Evolutionary conservation across 768 basidiomycete species (phyloP).

Genomic region (Leccinum aurantiacum): DNA sequence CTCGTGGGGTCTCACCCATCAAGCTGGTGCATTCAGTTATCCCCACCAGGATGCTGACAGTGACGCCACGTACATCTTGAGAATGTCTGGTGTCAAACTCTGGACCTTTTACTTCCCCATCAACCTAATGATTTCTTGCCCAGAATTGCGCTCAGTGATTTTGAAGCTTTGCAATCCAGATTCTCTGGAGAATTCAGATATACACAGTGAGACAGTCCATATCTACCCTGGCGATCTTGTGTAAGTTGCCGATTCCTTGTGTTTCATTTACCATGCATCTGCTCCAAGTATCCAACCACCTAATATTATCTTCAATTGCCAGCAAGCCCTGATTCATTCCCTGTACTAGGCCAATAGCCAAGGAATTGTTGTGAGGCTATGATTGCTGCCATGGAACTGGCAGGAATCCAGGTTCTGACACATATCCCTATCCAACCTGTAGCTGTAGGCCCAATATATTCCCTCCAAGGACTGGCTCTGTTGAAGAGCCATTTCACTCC

Average conservation of each 20-base stretch:
- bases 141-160: not conserved
- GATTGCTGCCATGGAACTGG: no score
- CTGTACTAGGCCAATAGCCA: no score
- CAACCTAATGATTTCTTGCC: not conserved
- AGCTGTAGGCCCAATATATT: no score
- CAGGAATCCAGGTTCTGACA: no score
- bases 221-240: not conserved
- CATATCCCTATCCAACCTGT: no score
- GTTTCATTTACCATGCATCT: not conserved
- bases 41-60: conserved; percentile 15
- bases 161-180: not conserved
- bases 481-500: no score
- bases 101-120: conserved; percentile 1
- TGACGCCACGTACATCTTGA: not conserved
- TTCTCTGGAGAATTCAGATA: not conserved
- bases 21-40: not conserved
- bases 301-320: no score
- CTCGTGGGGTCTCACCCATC: not conserved
- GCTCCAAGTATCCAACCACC: conserved; percentile 1
- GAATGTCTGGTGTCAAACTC: conserved; percentile 4
- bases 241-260: not conserved
- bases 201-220: not conserved
- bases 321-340: no score
- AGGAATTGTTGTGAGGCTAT: no score
- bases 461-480: no score